Conservation (phyloP, 1,139 yeast genomes). For the Diutina scorzettiae region DNA sequence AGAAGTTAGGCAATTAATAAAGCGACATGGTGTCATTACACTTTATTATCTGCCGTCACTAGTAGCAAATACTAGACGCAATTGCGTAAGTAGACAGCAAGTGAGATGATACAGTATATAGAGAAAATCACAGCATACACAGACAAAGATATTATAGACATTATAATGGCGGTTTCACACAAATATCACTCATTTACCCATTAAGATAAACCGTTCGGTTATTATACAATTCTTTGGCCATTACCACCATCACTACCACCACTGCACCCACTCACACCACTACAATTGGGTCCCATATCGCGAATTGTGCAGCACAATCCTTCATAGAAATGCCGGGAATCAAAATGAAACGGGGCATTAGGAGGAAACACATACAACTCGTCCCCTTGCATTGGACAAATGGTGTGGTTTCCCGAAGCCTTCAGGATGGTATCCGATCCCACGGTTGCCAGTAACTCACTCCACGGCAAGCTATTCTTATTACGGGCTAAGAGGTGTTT, state of each 20-base stretch:
- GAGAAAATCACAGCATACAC: too few species aligned
- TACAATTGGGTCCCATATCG: constrained; percentile 3
- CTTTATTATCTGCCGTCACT: too few species aligned
- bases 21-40: too few species aligned
- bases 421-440: neutral
- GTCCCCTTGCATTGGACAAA: neutral
- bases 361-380: constrained; percentile 2
- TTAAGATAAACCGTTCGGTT: too few species aligned
- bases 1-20: too few species aligned
- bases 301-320: constrained; percentile 3
- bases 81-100: too few species aligned
- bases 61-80: too few species aligned
- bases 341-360: neutral
- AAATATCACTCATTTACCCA: too few species aligned
- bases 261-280: constrained; percentile 1
- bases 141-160: too few species aligned
- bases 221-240: neutral
- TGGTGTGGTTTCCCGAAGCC: neutral
- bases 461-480: neutral
- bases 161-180: too few species aligned
- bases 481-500: neutral
- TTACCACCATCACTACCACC: constrained; percentile 5
- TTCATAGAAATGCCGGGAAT: constrained; percentile 1
- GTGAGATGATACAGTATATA: too few species aligned
- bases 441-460: neutral